Base-by-base conservation (phyloP, 176 grass and related monocot species). In the Urochloa ruziziensis region DNA sequence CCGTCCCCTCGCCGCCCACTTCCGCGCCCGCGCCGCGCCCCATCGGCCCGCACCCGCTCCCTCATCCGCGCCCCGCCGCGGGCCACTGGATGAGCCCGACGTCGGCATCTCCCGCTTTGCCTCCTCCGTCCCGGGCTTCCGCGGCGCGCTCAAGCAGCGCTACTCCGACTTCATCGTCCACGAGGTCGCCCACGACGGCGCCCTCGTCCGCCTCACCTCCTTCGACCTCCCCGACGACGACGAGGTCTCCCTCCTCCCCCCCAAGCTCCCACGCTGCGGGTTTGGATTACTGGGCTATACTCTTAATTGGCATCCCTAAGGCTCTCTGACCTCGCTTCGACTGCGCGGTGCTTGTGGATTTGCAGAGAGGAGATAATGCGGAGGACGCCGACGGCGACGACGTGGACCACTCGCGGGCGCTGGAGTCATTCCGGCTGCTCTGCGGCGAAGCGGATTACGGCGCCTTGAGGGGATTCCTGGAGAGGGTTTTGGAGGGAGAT, bases 81-180 rank as follows among this genome's bases (percentile, higher is more conserved):
- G 34, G 25, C 52, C 94, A 25, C 56, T 95, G 39, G 89, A 82
- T 44, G 95, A 98, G 78, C 86, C 89, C 74, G 92, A 93, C 70
- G 92, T 95, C 47, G 92, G 95, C 82, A 95, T 98, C 71, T 93
- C 84, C 70, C 80, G 85, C 89, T 95, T 84, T 80, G 88, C 94
- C 84, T 95, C 95, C 79, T 77, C 92, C 70, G 33, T 93, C 40
- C 86, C 91, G 7, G 95, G 95, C 70, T 95, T 98, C 89, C 79
- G 84, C 63, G 95, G 86, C 52, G 82, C 87, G 61, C 74, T 98
- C 74, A 98, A 98, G 86, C 92, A 93, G 54, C 94, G 92, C 39
- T 98, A 91, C 78, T 89, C 92, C 42, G 92, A 98, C 86, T 98
- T 98, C 88, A 53, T 98, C 73, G 92, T 98, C 35, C 94, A 98